phyloP scores from a whole-genome alignment of 257 asterid species.

The Nicotiana paniculata region DNA sequence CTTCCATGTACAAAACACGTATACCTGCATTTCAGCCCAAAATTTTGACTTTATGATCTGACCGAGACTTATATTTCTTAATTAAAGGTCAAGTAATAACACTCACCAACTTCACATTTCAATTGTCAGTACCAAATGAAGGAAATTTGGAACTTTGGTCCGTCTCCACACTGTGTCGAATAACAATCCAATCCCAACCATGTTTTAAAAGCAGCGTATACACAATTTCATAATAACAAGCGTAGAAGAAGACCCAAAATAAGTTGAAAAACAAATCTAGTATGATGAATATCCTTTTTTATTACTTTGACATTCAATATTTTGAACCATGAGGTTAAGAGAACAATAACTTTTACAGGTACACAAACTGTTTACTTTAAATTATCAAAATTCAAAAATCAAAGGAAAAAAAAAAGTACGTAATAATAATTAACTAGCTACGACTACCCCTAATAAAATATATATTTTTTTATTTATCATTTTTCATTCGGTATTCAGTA shows the following conservation, averaged over 20 bases:
- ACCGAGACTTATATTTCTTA: not conserved
- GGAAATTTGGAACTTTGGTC: not conserved
- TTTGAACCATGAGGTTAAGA: too few species aligned
- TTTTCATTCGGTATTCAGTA: rapidly evolving
- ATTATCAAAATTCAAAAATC: too few species aligned
- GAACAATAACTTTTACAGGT: too few species aligned
- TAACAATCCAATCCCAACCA: too few species aligned
- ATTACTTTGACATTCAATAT: too few species aligned
- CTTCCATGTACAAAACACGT: not conserved
- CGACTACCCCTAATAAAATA: too few species aligned
- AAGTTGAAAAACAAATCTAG: not conserved
- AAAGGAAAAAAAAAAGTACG: too few species aligned
- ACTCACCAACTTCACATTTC: not conserved
- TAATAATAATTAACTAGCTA: too few species aligned
- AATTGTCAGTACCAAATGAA: not conserved
- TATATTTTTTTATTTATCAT: too few species aligned
- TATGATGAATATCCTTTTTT: too few species aligned
- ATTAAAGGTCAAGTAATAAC: not conserved
- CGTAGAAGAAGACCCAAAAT: not conserved
- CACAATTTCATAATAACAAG: too few species aligned
- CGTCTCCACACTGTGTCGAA: not conserved
- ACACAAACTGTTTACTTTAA: too few species aligned
- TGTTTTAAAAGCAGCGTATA: not conserved
- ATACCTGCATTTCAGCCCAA: not conserved
- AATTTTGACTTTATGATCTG: not conserved